Percentiles rank a stretch among this genome's conserved stretches.
phyloP scores from a whole-genome alignment of 768 basidiomycete genomes.

The Rhizopogon salebrosus region DNA sequence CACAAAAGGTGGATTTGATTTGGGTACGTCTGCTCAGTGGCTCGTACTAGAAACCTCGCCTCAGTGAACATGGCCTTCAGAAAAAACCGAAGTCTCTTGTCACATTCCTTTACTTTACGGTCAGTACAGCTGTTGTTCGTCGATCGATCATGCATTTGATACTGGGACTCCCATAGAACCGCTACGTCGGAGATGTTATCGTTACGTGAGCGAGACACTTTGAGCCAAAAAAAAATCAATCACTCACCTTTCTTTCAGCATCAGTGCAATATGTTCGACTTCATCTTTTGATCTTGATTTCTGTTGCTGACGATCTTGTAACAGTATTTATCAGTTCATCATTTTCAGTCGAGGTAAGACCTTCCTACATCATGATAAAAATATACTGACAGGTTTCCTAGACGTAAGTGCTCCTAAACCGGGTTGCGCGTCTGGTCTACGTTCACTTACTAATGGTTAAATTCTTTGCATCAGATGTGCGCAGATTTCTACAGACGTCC shows the following conservation, averaged over 20 bases:
- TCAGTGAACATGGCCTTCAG: background rate
- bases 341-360: slow-evolving; percentile 4
- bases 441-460: background rate
- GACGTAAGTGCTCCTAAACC: background rate
- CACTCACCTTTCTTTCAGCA: background rate
- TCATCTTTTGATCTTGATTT: background rate
- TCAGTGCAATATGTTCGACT: slow-evolving; percentile 3
- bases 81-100: slow-evolving; percentile 1
- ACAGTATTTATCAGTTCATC: slow-evolving; percentile 5
- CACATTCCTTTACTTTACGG: slow-evolving; percentile 1
- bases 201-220: background rate
- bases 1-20: slow-evolving; percentile 4
- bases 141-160: background rate
- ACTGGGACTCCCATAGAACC: slow-evolving; percentile 1
- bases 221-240: background rate
- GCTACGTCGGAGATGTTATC: slow-evolving; percentile 4
- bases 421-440: background rate
- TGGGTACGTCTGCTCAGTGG: slow-evolving; percentile 4
- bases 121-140: background rate
- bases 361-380: too few species aligned
- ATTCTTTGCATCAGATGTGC: background rate
- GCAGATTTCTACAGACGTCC: background rate
- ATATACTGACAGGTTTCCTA: background rate
- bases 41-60: background rate
- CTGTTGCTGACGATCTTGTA: background rate